Evolutionary conservation across 805 yeast species (phyloP).

Genomic region (Candida ovalis): DNA sequence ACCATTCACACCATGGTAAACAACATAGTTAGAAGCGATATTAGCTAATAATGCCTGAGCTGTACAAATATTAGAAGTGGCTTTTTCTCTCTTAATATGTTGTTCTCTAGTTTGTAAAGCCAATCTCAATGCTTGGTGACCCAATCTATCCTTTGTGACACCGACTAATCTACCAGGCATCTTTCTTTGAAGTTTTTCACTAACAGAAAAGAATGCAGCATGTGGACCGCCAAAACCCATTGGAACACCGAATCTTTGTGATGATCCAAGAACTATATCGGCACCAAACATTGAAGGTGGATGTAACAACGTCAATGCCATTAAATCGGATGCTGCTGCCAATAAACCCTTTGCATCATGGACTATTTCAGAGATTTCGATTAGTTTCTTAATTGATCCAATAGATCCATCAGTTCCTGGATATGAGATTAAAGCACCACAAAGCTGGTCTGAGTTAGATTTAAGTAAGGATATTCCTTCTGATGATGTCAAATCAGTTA

Average conservation of each 20-base stretch:
- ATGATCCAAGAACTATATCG: conserved; percentile 86
- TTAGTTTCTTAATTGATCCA: conserved; percentile 43
- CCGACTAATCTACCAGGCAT: conserved; percentile 97
- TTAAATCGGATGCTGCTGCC: conserved; percentile 85
- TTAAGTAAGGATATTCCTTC: conserved; percentile 35
- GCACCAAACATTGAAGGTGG: conserved; percentile 88
- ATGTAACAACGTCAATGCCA: conserved; percentile 80
- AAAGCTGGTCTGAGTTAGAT: conserved; percentile 37
- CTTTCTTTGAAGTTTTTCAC: conserved; percentile 76
- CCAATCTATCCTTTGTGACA: conserved; percentile 85
- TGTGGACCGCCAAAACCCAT: conserved; percentile 99
- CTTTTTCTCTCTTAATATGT: conserved; percentile 95
- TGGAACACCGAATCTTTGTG: conserved; percentile 97
- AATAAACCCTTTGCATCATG: conserved; percentile 73
- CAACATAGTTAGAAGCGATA: conserved; percentile 92
- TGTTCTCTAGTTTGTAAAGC: conserved; percentile 98
- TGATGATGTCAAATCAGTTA: conserved; percentile 49
- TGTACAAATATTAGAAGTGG: conserved; percentile 96
- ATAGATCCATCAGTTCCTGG: conserved; percentile 84
- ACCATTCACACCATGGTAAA: conserved; percentile 93
- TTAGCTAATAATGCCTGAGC: conserved; percentile 96
- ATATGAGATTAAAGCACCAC: conserved; percentile 87
- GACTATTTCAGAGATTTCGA: conserved; percentile 55
- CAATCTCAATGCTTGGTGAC: conserved; percentile 82
- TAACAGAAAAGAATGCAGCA: conserved; percentile 93